Evolutionary conservation across 148 eudicot species (phyloP).

Genomic region (Pharnaceum exiguum): DNA sequence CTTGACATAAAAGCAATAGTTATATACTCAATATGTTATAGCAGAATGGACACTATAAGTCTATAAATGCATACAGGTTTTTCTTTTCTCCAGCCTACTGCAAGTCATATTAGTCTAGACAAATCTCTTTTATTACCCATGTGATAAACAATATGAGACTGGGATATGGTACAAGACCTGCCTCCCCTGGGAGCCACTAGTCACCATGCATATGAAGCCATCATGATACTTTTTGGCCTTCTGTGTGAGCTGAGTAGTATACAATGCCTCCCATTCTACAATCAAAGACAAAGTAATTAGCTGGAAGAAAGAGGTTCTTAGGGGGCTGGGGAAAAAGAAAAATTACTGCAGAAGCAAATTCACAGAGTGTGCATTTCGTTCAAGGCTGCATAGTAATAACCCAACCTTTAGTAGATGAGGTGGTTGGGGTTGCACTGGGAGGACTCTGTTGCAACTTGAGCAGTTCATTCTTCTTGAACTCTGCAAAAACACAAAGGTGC

Average conservation of each 20-base stretch:
- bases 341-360: not conserved
- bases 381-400: slow-evolving; percentile 11
- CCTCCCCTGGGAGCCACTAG: slow-evolving; percentile 58
- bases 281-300: slow-evolving; percentile 12
- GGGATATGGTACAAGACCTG: slow-evolving; percentile 47
- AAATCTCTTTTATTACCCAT: too few species aligned
- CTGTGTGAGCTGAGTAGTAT: slow-evolving; percentile 70
- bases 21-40: too few species aligned
- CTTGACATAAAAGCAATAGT: too few species aligned
- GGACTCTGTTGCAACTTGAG: slow-evolving; percentile 53
- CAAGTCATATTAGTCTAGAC: not conserved
- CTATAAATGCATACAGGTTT: too few species aligned
- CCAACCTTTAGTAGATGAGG: slow-evolving; percentile 43
- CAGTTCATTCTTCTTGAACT: slow-evolving; percentile 69
- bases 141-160: not conserved
- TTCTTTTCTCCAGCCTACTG: too few species aligned
- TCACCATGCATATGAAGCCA: slow-evolving; percentile 58
- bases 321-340: not conserved
- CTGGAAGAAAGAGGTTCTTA: slow-evolving; percentile 4
- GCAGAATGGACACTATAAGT: too few species aligned
- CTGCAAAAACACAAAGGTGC: too few species aligned
- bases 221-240: slow-evolving; percentile 93
- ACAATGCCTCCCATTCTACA: slow-evolving; percentile 86
- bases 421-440: slow-evolving; percentile 29
- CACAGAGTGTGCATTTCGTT: not conserved